Evolutionary conservation across 2,329 filamentous ascomycete species (phyloP).

Genomic region (Fusarium begoniae): DNA sequence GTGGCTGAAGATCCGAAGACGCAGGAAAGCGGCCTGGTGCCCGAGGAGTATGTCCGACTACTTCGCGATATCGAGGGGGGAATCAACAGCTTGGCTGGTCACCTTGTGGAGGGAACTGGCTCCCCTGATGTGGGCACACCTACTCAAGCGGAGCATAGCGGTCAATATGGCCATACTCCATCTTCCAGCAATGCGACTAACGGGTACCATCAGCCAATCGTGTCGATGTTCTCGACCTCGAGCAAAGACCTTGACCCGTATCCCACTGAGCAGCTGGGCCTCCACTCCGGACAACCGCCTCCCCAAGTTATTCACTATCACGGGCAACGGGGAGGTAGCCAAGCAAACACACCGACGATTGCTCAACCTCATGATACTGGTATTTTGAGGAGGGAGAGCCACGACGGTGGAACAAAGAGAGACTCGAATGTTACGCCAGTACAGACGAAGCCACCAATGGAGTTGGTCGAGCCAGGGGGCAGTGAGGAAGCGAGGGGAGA

Average conservation of each 20-base stretch:
- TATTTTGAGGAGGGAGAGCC: constrained; percentile 58
- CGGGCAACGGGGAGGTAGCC: constrained; percentile 72
- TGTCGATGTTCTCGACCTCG: constrained; percentile 75
- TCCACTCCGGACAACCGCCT: constrained; percentile 69
- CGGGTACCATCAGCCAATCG: constrained; percentile 73
- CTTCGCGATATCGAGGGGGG: constrained; percentile 94
- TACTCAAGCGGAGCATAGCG: constrained; percentile 66
- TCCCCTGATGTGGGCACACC: constrained; percentile 67
- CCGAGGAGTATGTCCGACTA: constrained; percentile 94
- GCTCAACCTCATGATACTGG: constrained; percentile 61
- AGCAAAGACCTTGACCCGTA: constrained; percentile 76
- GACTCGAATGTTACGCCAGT: constrained; percentile 50
- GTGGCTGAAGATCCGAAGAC: constrained; percentile 96
- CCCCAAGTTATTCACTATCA: constrained; percentile 75
- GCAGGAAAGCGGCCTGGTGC: constrained; percentile 91
- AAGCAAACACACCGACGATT: constrained; percentile 70
- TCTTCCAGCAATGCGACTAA: constrained; percentile 60
- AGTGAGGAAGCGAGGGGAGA: constrained; percentile 34
- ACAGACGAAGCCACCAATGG: constrained; percentile 46
- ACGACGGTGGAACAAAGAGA: constrained; percentile 54
- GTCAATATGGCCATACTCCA: constrained; percentile 58
- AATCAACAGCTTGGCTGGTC: constrained; percentile 75
- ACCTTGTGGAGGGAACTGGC: constrained; percentile 62
- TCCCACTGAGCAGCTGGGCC: constrained; percentile 70
- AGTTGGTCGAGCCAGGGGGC: constrained; percentile 25